Base-by-base conservation (phyloP, 495 filamentous ascomycete species). In the Penicillium soppii region DNA sequence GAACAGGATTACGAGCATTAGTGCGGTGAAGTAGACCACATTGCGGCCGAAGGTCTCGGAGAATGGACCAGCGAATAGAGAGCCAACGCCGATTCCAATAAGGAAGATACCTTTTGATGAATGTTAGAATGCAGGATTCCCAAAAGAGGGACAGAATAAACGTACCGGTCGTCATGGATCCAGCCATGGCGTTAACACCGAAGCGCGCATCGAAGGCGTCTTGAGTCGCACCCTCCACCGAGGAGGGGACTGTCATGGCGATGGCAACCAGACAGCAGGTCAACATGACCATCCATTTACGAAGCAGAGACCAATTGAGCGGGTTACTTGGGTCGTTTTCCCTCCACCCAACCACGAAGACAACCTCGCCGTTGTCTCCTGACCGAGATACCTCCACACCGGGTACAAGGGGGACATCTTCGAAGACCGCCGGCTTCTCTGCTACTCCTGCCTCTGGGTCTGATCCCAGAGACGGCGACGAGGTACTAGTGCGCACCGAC, bases 41-140 rank as follows among this genome's bases (percentile, higher is more conserved):
- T 80, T 80, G 4, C 74, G 66, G 8, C 75, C 75, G 19, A 85
- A 66, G 0, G 82, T 86, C 53, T 87, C 85, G 22, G 66, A 74
- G 38, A 79, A 54, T 0, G 77, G 77, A 12, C 73, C 75, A 26
- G 72, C 66, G n/a, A 79, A 57, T 5, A 78, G 53, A 17, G 64
- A 67, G 1, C 71, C 85, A 22, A 72, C 62, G 0, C 79, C 82
- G 56, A 86, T 84, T 4, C 80, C 84, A 30, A 81, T 63, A 0
- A 88, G 68, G 57, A 79, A 87, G 4, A 86, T 42, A 7, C 55
- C 54, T 57, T 4, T 23, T 4, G 5, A 17, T 15, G 9, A 40
- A 22, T 23, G 15, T 33, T 33, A 3, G 30, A 8, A 33, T 5
- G 30, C 10, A 12, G 30, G 10, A 4, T 33, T 33, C 36, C n/a